A percentile compares a stretch with the other conserved stretches of the same genome.
Conservation (phyloP, 345 rosid genomes). For the Hirschfeldia incana region DNA sequence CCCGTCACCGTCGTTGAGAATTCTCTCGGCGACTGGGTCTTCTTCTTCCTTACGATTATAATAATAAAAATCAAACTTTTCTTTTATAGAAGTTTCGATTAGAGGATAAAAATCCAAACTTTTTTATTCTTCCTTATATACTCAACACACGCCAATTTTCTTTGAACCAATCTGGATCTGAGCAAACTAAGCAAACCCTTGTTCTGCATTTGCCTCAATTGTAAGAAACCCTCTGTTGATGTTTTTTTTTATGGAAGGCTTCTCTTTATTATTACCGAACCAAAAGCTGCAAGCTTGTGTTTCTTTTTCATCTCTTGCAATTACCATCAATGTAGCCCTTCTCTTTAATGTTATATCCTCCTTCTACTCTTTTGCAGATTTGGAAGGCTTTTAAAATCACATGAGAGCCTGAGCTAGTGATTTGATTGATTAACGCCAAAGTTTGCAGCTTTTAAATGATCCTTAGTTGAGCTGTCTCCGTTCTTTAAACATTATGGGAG, state of each 20-base stretch:
- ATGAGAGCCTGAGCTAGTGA: constrained; percentile 32
- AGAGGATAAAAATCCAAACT: constrained; percentile 13
- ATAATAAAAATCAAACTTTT: constrained; percentile 27
- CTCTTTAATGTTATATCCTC: background rate
- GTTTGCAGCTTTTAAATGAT: constrained; percentile 36
- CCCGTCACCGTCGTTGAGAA: constrained; percentile 35
- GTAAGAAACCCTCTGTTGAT: no score
- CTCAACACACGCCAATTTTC: background rate
- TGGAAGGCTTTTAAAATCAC: constrained; percentile 1
- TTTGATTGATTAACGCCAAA: background rate
- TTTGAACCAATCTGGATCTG: constrained; percentile 40
- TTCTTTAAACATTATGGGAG: constrained; percentile 69
- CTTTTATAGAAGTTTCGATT: constrained; percentile 4
- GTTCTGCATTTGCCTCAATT: no score
- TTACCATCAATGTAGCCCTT: background rate
- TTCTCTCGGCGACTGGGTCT: constrained; percentile 34
- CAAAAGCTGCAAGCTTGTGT: constrained; percentile 8
- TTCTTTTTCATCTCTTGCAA: no score
- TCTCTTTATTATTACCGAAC: background rate
- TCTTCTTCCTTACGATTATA: constrained; percentile 1
- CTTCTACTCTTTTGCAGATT: constrained; percentile 24
- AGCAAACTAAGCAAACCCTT: constrained; percentile 9
- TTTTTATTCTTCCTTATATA: constrained; percentile 3
- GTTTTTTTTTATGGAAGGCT: background rate
- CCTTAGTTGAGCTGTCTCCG: constrained; percentile 24